Evolutionary conservation across 805 yeast genomes (phyloP).

Genomic region (Barnettozyma wickerhamii): DNA sequence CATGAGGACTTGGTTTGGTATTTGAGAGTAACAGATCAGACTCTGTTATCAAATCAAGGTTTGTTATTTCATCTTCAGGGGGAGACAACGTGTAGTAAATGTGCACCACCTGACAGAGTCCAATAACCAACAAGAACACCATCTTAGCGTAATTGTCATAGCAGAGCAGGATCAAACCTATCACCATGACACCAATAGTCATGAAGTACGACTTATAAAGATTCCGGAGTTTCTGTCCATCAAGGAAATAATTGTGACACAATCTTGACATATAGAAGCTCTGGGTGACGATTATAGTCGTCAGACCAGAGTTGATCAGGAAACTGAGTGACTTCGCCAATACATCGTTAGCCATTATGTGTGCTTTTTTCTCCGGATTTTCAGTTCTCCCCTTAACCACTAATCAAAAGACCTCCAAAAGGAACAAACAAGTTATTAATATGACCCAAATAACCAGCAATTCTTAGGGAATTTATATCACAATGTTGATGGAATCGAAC

Average conservation of each 20-base stretch:
- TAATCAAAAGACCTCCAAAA: no score
- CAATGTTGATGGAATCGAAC: no score
- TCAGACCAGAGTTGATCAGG: conserved; percentile 1
- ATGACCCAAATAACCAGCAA: no score
- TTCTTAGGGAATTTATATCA: no score
- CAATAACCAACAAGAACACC: background rate
- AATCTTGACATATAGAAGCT: conserved; percentile 7
- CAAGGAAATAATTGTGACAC: conserved; percentile 4
- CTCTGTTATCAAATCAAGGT: conserved; percentile 4
- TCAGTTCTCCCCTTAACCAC: no score
- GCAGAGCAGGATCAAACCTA: background rate
- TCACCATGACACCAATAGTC: background rate
- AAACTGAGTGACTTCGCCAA: background rate
- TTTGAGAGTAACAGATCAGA: background rate
- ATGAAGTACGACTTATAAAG: conserved; percentile 5
- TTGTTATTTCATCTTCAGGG: conserved; percentile 1
- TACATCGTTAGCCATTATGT: no score
- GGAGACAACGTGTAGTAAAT: background rate
- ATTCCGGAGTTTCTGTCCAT: background rate
- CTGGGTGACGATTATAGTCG: background rate
- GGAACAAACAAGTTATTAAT: no score
- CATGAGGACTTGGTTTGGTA: background rate
- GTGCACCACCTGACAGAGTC: background rate
- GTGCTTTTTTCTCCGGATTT: no score
- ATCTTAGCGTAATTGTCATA: background rate